These are phyloP conservation scores for Boletus fagicola DNA, from an alignment of 768 basidiomycete species.

Conservation along the genomic window DNA sequence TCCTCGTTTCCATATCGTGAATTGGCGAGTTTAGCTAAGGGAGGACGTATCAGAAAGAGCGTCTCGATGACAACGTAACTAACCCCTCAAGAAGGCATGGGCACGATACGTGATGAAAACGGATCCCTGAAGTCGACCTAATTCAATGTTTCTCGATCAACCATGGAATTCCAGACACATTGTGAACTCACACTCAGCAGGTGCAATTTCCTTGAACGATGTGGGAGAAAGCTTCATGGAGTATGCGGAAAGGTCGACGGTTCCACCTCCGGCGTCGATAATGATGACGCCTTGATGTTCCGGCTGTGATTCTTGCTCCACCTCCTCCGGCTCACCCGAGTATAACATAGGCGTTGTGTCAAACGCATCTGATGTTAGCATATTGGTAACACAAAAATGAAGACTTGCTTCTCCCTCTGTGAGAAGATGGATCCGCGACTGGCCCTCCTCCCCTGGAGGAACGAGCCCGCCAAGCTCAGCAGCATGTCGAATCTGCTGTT, in stretches of 20 bases:
- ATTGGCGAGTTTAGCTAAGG: slow-evolving; percentile 27
- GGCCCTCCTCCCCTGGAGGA: slow-evolving; percentile 36
- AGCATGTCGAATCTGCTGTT: slow-evolving; percentile 51
- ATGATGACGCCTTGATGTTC: slow-evolving; percentile 38
- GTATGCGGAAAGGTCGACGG: slow-evolving; percentile 40
- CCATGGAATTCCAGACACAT: not conserved
- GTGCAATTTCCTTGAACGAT: slow-evolving; percentile 37
- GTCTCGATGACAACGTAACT: not conserved
- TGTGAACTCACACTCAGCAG: slow-evolving; percentile 30
- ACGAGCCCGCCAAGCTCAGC: slow-evolving; percentile 50
- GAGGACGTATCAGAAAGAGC: not conserved
- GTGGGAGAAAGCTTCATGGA: slow-evolving; percentile 39
- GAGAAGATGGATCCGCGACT: slow-evolving; percentile 47
- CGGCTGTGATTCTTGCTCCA: slow-evolving; percentile 9
- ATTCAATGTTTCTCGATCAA: not conserved
- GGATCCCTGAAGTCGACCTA: slow-evolving; percentile 41
- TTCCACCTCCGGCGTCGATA: slow-evolving; percentile 50
- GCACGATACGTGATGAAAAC: slow-evolving; percentile 36
- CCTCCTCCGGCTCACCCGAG: slow-evolving; percentile 21
- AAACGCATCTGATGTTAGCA: slow-evolving; percentile 35
- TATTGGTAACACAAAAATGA: slow-evolving; percentile 52
- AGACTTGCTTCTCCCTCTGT: slow-evolving; percentile 59
- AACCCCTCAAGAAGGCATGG: slow-evolving; percentile 32
- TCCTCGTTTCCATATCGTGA: slow-evolving; percentile 31
- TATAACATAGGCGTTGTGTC: slow-evolving; percentile 7